Conservation (phyloP, 331 rosid genomes). For the Phaseolus coccineus region DNA sequence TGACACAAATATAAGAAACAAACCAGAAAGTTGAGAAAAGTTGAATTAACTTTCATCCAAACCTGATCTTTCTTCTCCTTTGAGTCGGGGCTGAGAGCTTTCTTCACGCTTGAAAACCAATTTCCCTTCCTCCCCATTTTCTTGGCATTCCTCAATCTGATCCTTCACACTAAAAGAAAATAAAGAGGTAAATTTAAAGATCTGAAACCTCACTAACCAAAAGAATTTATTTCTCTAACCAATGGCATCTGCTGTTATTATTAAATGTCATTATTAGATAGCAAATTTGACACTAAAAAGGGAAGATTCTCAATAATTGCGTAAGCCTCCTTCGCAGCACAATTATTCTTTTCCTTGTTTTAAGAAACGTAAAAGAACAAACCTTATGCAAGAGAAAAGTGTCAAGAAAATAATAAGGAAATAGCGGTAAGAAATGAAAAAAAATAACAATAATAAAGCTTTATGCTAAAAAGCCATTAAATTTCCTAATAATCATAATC, state of each 20-base stretch:
- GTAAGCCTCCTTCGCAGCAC: conserved; percentile 8
- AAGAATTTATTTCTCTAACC: not conserved
- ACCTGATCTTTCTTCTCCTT: conserved; percentile 79
- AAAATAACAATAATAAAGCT: not conserved
- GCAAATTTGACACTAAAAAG: conserved; percentile 35
- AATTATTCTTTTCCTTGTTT: not conserved
- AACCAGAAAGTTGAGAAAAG: conserved; percentile 8
- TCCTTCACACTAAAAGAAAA: conserved; percentile 42
- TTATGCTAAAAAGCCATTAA: not conserved
- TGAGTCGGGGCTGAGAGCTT: conserved; percentile 93
- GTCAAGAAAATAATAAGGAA: not conserved
- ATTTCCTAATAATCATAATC: conserved; percentile 32
- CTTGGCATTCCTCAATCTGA: conserved; percentile 72
- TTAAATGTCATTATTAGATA: conserved; percentile 27
- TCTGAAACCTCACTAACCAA: conserved; percentile 45
- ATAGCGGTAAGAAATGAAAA: not conserved
- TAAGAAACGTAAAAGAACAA: conserved; percentile 8
- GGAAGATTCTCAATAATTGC: conserved; percentile 15
- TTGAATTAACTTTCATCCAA: conserved; percentile 26
- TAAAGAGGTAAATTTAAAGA: conserved; percentile 22
- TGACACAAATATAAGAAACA: conserved; percentile 40
- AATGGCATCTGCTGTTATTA: conserved; percentile 3
- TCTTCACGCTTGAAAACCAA: conserved; percentile 95
- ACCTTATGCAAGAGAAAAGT: conserved; percentile 37
- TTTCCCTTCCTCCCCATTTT: conserved; percentile 92